Evolutionary conservation across 192 early-diverging fungal genomes (phyloP), one percentile per base, ranked within the genome.

Genomic region (Coemansia sp.): DNA sequence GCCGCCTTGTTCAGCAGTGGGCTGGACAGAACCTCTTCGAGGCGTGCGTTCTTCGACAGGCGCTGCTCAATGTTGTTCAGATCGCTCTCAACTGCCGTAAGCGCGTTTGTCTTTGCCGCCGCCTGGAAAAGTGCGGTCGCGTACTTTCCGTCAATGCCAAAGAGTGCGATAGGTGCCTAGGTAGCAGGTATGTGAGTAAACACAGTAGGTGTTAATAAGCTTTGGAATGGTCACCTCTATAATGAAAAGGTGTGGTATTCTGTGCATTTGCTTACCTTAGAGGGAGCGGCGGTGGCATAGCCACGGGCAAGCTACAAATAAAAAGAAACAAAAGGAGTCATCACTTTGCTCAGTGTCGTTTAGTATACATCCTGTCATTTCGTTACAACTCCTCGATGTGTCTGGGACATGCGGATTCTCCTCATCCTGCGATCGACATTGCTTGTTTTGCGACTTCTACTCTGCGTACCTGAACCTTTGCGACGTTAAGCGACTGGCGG

Each of bases 61-160:
- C 88, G 69, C 27, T 70, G 34, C 66, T 87, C 79, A 70, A 99
- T 77, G 56, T 81, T 74, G 68, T 83, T 84, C 63, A 99, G 87
- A 57, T 99, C 97, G 60, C 79, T 66, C 79, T 99, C 95, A 39
- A 99, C 94, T 21, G 85, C 73, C 11, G 91, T 84, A 66, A 97
- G 90, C 14, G 74, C 77, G 68, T 91, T 88, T 86, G 90, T 86
- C 73, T 92, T 93, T 70, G 90, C 84, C 24, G 97, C 97, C 63
- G 97, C 97, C 59, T 92, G 85, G 88, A 90, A 99, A 62, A 99
- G 89, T 50, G 97, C 97, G 16, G 95, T 97, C 56, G 97, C 95
- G 81, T 99, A 99, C 73, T 95, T 93, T 73, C 97, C 97, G 45
- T 96, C 93, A 78, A 99, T 92, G 59, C 95, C 95, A 87, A 93